A percentile compares a stretch with the other conserved stretches of the same genome.
phyloP scores from a whole-genome alignment of 331 rosid genomes.

The Malus hybrid region DNA sequence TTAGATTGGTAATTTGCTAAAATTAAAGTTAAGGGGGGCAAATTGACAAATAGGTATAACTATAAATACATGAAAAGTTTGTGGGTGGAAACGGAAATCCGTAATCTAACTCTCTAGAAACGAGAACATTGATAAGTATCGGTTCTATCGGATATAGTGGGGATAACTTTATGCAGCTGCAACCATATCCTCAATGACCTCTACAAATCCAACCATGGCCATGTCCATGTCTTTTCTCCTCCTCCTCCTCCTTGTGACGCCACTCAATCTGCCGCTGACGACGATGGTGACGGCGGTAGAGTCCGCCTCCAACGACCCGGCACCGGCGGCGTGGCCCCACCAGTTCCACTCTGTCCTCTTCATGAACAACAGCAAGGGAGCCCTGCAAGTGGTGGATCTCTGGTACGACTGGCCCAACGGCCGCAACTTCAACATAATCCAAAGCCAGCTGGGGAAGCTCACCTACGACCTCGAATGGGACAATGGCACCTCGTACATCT shows the following conservation, averaged over 20 bases:
- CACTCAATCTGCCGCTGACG: neutral
- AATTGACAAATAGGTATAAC: neutral
- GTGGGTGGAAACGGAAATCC: neutral
- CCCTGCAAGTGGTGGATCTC: constrained; percentile 38
- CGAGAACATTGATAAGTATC: neutral
- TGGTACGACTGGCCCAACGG: constrained; percentile 83
- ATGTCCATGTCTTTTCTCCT: neutral
- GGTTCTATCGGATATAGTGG: neutral
- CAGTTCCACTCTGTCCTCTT: constrained; percentile 58
- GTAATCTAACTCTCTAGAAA: neutral
- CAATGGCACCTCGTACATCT: constrained; percentile 59
- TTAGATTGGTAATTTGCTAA: too few relatives aligned
- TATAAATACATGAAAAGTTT: neutral
- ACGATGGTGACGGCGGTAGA: neutral
- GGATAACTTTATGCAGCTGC: neutral
- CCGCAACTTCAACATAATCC: constrained; percentile 69
- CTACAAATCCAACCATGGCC: neutral
- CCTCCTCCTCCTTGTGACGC: neutral
- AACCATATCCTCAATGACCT: neutral
- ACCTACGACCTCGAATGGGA: constrained; percentile 63
- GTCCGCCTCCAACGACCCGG: constrained; percentile 13
- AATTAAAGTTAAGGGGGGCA: too few relatives aligned
- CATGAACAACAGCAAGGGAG: constrained; percentile 41
- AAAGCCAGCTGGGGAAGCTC: constrained; percentile 44
- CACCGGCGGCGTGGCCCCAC: constrained; percentile 47